Evolutionary conservation across 73 alveolate species (phyloP).

Genomic region (Paramecium tetraurelia): DNA sequence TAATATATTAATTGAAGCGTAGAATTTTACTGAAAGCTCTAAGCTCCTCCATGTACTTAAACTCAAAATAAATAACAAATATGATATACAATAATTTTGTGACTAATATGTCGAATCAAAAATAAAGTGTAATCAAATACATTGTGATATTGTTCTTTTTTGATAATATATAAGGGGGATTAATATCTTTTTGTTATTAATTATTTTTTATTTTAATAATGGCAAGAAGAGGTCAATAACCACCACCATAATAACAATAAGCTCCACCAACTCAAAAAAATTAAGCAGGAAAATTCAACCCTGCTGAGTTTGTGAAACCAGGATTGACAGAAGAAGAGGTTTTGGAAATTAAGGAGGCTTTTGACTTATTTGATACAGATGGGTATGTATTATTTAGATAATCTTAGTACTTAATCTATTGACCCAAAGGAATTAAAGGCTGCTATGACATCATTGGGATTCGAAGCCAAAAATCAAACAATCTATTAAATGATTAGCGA

Average conservation of each 20-base stretch:
- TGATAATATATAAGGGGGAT: background rate
- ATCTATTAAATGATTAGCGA: slow-evolving; percentile 90
- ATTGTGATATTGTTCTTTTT: background rate
- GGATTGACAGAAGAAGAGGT: slow-evolving; percentile 94
- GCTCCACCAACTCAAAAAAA: slow-evolving; percentile 4
- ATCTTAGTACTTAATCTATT: slow-evolving; percentile 69
- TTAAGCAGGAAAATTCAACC: slow-evolving; percentile 1
- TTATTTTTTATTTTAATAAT: background rate
- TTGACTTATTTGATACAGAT: slow-evolving; percentile 81
- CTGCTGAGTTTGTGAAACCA: slow-evolving; percentile 67
- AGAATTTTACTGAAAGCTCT: background rate
- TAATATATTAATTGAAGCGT: no score
- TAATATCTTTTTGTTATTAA: background rate
- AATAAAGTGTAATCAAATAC: background rate
- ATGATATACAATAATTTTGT: no score
- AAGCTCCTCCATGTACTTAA: background rate
- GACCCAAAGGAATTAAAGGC: slow-evolving; percentile 94
- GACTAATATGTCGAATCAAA: background rate
- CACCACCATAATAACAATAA: slow-evolving; percentile 4
- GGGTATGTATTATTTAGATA: slow-evolving; percentile 52
- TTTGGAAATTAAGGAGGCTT: slow-evolving; percentile 92
- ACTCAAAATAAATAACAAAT: no score
- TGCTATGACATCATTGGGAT: slow-evolving; percentile 89
- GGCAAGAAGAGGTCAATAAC: slow-evolving; percentile 33
- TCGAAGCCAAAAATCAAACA: slow-evolving; percentile 90